These are phyloP conservation scores for Immersiella caudata DNA, from an alignment of 495 filamentous ascomycete species.

Conservation along the genomic window DNA sequence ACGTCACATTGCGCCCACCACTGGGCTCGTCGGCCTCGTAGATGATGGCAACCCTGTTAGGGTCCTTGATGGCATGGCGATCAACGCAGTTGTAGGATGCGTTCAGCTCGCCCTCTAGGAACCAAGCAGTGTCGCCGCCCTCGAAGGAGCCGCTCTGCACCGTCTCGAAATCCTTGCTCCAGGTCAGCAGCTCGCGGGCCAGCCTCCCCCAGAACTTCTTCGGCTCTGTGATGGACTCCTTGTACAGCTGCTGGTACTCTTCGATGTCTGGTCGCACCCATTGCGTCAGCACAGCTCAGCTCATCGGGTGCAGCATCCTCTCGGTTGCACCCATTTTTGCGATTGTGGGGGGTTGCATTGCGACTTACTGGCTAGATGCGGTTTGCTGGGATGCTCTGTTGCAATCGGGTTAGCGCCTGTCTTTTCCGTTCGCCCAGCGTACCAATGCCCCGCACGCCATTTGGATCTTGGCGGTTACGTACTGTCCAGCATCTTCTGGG, in stretches of 20 bases:
- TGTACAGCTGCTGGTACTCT: constrained; percentile 91
- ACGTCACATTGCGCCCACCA: constrained; percentile 88
- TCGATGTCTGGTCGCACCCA: constrained; percentile 57
- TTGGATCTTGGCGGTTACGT: constrained; percentile 40
- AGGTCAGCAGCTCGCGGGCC: constrained; percentile 88
- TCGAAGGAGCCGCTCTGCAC: constrained; percentile 76
- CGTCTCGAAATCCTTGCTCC: constrained; percentile 90
- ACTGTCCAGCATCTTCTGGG: constrained; percentile 65
- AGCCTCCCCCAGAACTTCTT: constrained; percentile 86
- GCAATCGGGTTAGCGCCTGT: constrained; percentile 37
- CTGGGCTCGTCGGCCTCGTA: constrained; percentile 94
- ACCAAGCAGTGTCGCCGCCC: constrained; percentile 91
- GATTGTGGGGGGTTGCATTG: constrained; percentile 5
- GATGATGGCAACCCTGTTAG: constrained; percentile 91
- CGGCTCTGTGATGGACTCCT: constrained; percentile 91
- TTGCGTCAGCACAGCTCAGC: constrained; percentile 24
- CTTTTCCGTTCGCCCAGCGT: constrained; percentile 34
- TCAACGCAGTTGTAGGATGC: constrained; percentile 98
- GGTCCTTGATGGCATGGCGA: constrained; percentile 90
- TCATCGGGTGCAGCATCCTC: background rate
- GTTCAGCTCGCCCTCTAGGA: constrained; percentile 89
- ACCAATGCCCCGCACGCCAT: constrained; percentile 29
- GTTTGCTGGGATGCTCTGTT: constrained; percentile 62
- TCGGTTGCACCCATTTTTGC: background rate
- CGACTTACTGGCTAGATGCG: constrained; percentile 55